Evolutionary conservation across 306 rosid genomes (phyloP).

Genomic region (Sicyos baderoa): DNA sequence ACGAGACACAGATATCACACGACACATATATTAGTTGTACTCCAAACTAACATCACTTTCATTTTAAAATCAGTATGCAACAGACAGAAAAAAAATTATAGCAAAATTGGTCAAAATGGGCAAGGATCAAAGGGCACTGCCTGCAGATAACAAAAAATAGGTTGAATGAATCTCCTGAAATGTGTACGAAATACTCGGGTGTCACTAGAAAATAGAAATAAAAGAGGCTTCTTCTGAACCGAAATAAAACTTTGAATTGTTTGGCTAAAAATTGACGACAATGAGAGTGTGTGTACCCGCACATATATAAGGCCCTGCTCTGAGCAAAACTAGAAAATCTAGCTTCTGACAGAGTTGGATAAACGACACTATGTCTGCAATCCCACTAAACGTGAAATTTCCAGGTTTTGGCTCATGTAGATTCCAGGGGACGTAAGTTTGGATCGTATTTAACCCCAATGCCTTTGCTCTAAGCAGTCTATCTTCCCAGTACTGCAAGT

Average conservation of each 20-base stretch:
- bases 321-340: conserved; percentile 66
- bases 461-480: conserved; percentile 87
- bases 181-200: neutral
- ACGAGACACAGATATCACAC: too few species aligned
- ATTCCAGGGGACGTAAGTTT: conserved; percentile 92
- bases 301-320: conserved; percentile 89
- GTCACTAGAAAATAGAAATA: conserved; percentile 8
- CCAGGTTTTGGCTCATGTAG: conserved; percentile 76
- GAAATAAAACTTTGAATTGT: neutral
- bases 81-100: neutral
- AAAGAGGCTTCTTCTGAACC: conserved; percentile 1
- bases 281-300: conserved; percentile 48
- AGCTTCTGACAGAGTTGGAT: conserved; percentile 75
- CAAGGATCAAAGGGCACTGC: neutral
- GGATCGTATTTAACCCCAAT: conserved; percentile 83
- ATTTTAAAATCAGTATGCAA: neutral
- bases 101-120: neutral
- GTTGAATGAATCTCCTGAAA: neutral
- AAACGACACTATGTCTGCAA: conserved; percentile 64
- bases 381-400: conserved; percentile 56
- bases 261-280: neutral
- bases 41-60: neutral
- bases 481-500: conserved; percentile 87
- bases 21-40: neutral
- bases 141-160: neutral